Conservation (phyloP, 768 basidiomycete species). For the Boletus vinaceobasis region DNA sequence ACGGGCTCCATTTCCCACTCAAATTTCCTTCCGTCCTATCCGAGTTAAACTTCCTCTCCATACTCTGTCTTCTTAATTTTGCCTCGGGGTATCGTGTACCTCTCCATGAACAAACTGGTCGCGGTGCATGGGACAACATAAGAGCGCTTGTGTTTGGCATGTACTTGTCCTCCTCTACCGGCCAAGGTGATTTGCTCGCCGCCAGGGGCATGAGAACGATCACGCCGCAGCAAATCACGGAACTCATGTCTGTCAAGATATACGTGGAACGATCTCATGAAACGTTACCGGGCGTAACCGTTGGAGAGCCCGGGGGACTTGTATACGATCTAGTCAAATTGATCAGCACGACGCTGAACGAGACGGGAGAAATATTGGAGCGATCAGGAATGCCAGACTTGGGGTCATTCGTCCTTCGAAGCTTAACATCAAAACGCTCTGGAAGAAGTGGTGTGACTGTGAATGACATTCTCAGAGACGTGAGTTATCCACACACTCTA, state of each 20-base stretch:
- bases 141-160: slow-evolving; percentile 69
- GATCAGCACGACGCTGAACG: slow-evolving; percentile 58
- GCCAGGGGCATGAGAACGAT: slow-evolving; percentile 63
- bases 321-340: slow-evolving; percentile 70
- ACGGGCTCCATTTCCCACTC: slow-evolving; percentile 76
- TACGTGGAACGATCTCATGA: slow-evolving; percentile 72
- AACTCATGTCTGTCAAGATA: slow-evolving; percentile 66
- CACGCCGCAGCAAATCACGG: slow-evolving; percentile 56
- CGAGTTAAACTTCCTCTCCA: slow-evolving; percentile 79
- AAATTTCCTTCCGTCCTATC: slow-evolving; percentile 68
- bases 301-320: slow-evolving; percentile 76
- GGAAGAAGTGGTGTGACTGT: slow-evolving; percentile 36
- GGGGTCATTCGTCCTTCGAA: slow-evolving; percentile 70
- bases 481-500: slow-evolving; percentile 31
- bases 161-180: slow-evolving; percentile 61
- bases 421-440: slow-evolving; percentile 45
- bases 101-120: slow-evolving; percentile 66
- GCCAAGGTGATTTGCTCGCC: slow-evolving; percentile 56
- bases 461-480: slow-evolving; percentile 64
- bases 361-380: slow-evolving; percentile 68
- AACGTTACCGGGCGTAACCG: slow-evolving; percentile 59
- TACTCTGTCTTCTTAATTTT: slow-evolving; percentile 80
- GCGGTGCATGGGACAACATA: slow-evolving; percentile 84
- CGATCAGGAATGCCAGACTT: slow-evolving; percentile 62
- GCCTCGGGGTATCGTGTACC: slow-evolving; percentile 76